A percentile compares a stretch with the other conserved stretches of the same genome.
Conservation (phyloP, 768 basidiomycete genomes). For the Pseudohyphozyma bogoriensis region DNA sequence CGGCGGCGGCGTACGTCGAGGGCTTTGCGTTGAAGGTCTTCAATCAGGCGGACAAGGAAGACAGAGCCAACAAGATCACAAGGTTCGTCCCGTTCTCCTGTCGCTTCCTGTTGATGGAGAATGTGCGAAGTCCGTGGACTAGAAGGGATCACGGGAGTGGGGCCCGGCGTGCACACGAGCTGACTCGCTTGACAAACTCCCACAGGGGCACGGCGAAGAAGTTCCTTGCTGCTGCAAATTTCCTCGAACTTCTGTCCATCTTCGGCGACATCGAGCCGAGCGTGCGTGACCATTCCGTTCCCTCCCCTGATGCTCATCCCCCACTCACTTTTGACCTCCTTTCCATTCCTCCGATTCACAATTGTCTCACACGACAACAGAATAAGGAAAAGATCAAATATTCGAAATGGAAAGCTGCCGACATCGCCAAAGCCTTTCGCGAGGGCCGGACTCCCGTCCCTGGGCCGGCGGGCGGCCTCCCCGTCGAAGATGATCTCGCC, state of each 20-base stretch:
- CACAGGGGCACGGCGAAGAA: slow-evolving; percentile 78
- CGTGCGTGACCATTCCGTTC: slow-evolving; percentile 40
- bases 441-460: slow-evolving; percentile 76
- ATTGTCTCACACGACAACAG: slow-evolving; percentile 42
- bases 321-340: too few relatives aligned
- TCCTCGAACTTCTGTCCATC: slow-evolving; percentile 74
- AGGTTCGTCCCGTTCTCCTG: slow-evolving; percentile 46
- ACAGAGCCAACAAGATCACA: slow-evolving; percentile 63
- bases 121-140: background rate
- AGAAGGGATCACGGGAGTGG: too few relatives aligned
- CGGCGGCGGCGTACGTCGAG: slow-evolving; percentile 80
- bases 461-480: slow-evolving; percentile 55
- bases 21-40: slow-evolving; percentile 93
- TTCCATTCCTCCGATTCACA: background rate
- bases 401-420: slow-evolving; percentile 94
- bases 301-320: background rate
- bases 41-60: slow-evolving; percentile 77
- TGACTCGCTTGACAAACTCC: background rate
- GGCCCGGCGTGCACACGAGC: background rate
- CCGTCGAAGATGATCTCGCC: slow-evolving; percentile 13
- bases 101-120: background rate
- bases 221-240: slow-evolving; percentile 88
- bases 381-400: slow-evolving; percentile 81
- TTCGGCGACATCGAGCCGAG: slow-evolving; percentile 55
- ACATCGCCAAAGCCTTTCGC: slow-evolving; percentile 87